Percentiles rank a stretch among this genome's conserved stretches.
phyloP scores from a whole-genome alignment of 2,329 filamentous ascomycete genomes.

The Epichloe typhina region DNA sequence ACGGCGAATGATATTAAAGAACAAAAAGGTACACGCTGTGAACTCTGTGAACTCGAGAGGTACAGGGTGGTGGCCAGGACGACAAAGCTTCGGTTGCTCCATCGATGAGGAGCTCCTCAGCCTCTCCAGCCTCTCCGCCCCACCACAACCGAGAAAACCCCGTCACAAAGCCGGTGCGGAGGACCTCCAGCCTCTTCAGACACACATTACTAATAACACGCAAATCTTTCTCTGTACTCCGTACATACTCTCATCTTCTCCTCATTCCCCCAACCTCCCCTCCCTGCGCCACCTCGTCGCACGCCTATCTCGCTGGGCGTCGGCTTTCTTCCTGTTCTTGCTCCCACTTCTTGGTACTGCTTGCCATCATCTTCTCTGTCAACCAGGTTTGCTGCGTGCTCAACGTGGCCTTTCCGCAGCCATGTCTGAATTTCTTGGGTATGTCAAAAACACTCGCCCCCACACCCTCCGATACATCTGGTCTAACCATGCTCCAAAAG shows the following conservation, averaged over 20 bases:
- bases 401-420: constrained; percentile 24
- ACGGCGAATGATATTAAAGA: too few relatives aligned
- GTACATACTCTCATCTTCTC: constrained; percentile 10
- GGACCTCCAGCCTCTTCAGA: constrained; percentile 17
- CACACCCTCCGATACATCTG: not conserved
- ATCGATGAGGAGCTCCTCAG: not conserved
- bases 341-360: constrained; percentile 7
- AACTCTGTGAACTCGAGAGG: not conserved
- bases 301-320: constrained; percentile 1
- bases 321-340: not conserved
- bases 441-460: constrained; percentile 13
- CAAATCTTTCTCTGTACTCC: constrained; percentile 20
- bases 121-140: not conserved
- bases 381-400: constrained; percentile 22
- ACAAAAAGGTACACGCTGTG: too few relatives aligned
- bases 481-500: constrained; percentile 29
- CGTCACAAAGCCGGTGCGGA: constrained; percentile 12
- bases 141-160: constrained; percentile 9
- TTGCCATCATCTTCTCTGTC: constrained; percentile 10
- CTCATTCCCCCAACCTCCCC: not conserved
- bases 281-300: constrained; percentile 1
- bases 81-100: not conserved
- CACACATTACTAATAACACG: constrained; percentile 8
- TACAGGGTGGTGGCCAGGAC: not conserved
- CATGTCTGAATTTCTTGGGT: constrained; percentile 52